phyloP scores from a whole-genome alignment of 1,139 yeast species.

The Blastobotrys persicus region DNA sequence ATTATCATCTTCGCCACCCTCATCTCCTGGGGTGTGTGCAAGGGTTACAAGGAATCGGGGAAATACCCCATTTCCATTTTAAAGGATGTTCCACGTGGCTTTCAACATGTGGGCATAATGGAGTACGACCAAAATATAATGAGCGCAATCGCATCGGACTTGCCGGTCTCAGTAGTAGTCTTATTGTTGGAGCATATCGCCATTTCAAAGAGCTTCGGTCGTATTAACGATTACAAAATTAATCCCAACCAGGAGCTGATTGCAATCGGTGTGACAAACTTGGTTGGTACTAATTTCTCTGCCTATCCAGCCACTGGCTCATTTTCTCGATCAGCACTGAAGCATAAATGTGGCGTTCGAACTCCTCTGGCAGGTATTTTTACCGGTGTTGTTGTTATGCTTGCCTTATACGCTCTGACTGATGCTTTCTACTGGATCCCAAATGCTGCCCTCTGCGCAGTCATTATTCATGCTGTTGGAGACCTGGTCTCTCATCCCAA shows the following conservation, averaged over 20 bases:
- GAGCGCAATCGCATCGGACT: conserved; percentile 62
- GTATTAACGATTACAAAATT: conserved; percentile 86
- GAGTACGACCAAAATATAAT: conserved; percentile 60
- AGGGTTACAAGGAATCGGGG: conserved; percentile 40
- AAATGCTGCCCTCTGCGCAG: conserved; percentile 80
- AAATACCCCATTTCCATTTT: conserved; percentile 56
- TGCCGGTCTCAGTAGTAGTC: conserved; percentile 83
- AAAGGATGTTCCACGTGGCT: conserved; percentile 80
- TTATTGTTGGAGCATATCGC: conserved; percentile 89
- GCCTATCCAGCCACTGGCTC: conserved; percentile 98
- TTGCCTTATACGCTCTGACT: conserved; percentile 83
- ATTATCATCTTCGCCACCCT: conserved; percentile 76
- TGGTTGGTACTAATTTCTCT: conserved; percentile 85
- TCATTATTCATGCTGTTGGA: conserved; percentile 92
- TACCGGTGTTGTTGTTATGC: conserved; percentile 79
- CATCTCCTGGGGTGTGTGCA: conserved; percentile 62
- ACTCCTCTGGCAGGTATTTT: conserved; percentile 92
- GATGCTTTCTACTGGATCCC: conserved; percentile 85
- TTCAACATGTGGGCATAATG: conserved; percentile 74
- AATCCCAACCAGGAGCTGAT: conserved; percentile 91
- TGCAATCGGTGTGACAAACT: conserved; percentile 90
- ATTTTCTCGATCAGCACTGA: conserved; percentile 89
- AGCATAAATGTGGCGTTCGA: conserved; percentile 92
- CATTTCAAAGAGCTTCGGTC: conserved; percentile 88
- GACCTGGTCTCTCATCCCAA: conserved; percentile 76